Conservation (phyloP, 108 stramenopile genomes). For the Pseudonitzschia multiseries region DNA sequence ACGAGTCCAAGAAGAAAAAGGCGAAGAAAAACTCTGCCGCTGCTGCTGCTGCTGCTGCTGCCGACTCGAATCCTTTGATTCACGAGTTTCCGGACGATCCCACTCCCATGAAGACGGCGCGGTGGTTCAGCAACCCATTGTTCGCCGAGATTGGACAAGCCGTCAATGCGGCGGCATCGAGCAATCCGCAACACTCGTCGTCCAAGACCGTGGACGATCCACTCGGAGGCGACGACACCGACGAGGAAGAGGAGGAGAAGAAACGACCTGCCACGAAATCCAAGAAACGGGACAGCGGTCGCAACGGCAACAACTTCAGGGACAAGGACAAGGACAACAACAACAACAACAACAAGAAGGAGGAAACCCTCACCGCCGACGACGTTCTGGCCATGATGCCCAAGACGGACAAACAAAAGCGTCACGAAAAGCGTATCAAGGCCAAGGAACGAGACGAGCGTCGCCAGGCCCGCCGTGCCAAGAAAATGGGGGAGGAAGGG, state of each 20-base stretch:
- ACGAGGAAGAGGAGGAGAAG: conserved; percentile 41
- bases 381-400: conserved; percentile 89
- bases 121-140: conserved; percentile 94
- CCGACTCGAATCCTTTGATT: conserved; percentile 70
- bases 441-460: conserved; percentile 88
- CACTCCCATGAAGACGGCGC: conserved; percentile 76
- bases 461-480: conserved; percentile 68
- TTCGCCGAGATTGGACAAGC: conserved; percentile 84
- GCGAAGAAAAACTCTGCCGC: conserved; percentile 17
- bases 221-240: conserved; percentile 26
- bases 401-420: conserved; percentile 95
- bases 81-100: conserved; percentile 74
- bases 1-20: conserved; percentile 43
- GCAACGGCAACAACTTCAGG: not conserved
- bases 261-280: conserved; percentile 12
- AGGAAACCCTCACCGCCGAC: conserved; percentile 60
- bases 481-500: conserved; percentile 59
- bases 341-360: conserved; percentile 27
- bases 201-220: conserved; percentile 25
- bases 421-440: conserved; percentile 93
- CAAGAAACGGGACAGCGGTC: conserved; percentile 15
- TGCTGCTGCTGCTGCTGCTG: not conserved
- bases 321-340: no score
- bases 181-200: not conserved
- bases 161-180: conserved; percentile 49